Base-by-base conservation (phyloP, 176 grass and related monocot species). In the Cymbopogon citratus region DNA sequence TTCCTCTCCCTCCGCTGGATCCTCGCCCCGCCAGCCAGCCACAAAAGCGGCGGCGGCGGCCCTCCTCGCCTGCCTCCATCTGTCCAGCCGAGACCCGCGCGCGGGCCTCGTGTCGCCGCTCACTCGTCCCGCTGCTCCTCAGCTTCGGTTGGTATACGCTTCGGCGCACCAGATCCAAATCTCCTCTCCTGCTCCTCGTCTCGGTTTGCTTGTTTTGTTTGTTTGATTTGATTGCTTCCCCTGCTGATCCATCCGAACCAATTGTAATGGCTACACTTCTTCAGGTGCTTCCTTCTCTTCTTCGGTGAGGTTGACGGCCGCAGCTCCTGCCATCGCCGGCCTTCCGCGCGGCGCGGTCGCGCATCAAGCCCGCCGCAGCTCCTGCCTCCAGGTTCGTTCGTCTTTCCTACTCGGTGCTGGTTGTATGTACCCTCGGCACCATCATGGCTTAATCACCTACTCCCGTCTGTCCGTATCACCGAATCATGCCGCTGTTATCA, bases 91-190 rank as follows among this genome's bases (percentile, higher is more conserved):
- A 79, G 77, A 79, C 66, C 62, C 77, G 43, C 29, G 40, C 27
- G 18, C 19, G 19, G 9, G 7, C 25, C 14, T 28, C 24, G 24
- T 45, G 13, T 28, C 24, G 69, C 68, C 60, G 26, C 60, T 28
- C 40, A 72, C 0, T 28, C 41, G 1, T 25, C 36, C 67, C 24
- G 67, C 66, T 14, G 38, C 67, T 41, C 67, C 67, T 15, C 40
- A 46, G 69, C 28, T 72, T 72, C 24, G 41, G n/a, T 25, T 25
- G 67, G 67, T 70, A 25, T 25, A 25, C 36, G 67, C 67, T 25
- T n/a, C 2, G 11, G n/a, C n/a, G n/a, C 24, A 28, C 4, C 69
- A 80, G 77, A 80, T 80, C 77, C 77, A 33, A 80, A 80, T 80
- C 63, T 67, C 41, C 18, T 6, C 26, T 2, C 14, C 14, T 4